phyloP scores from a whole-genome alignment of 75 land plant genomes.

The Pinus albicaulis region DNA sequence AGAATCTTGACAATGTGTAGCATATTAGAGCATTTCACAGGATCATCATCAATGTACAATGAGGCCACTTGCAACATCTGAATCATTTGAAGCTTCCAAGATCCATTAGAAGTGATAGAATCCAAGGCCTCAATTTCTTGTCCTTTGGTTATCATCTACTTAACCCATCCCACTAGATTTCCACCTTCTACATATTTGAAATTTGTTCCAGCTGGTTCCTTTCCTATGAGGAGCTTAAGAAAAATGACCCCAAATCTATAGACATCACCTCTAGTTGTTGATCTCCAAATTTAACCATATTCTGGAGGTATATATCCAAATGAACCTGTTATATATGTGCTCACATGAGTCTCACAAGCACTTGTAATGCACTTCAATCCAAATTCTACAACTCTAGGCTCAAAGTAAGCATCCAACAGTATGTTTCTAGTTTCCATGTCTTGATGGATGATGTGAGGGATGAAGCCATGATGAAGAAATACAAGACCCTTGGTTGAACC shows the following conservation, averaged over 20 bases:
- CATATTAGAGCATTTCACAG: slow-evolving; percentile 28
- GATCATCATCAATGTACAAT: slow-evolving; percentile 29
- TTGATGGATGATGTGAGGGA: slow-evolving; percentile 45
- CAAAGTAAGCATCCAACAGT: slow-evolving; percentile 31
- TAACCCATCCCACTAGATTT: slow-evolving; percentile 38
- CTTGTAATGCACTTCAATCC: slow-evolving; percentile 36
- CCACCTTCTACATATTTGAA: slow-evolving; percentile 33
- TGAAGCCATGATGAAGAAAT: slow-evolving; percentile 43
- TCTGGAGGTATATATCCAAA: slow-evolving; percentile 45
- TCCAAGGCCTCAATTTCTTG: slow-evolving; percentile 23
- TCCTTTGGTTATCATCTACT: slow-evolving; percentile 29
- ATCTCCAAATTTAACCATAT: slow-evolving; percentile 33
- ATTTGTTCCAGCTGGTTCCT: slow-evolving; percentile 42
- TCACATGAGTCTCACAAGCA: slow-evolving; percentile 45
- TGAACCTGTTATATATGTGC: slow-evolving; percentile 44
- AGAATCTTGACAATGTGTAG: not conserved
- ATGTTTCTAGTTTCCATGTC: slow-evolving; percentile 44
- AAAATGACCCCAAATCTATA: slow-evolving; percentile 42
- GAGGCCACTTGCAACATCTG: slow-evolving; percentile 17
- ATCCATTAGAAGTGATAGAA: slow-evolving; percentile 18
- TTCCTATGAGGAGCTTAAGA: slow-evolving; percentile 38
- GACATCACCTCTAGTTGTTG: slow-evolving; percentile 42
- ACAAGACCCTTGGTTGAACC: slow-evolving; percentile 35
- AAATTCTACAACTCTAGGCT: slow-evolving; percentile 38
- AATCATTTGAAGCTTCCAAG: slow-evolving; percentile 25